Percentiles rank a stretch among this genome's conserved stretches.
Conservation (phyloP, 148 eudicot genomes). For the Talinum fruticosum region DNA sequence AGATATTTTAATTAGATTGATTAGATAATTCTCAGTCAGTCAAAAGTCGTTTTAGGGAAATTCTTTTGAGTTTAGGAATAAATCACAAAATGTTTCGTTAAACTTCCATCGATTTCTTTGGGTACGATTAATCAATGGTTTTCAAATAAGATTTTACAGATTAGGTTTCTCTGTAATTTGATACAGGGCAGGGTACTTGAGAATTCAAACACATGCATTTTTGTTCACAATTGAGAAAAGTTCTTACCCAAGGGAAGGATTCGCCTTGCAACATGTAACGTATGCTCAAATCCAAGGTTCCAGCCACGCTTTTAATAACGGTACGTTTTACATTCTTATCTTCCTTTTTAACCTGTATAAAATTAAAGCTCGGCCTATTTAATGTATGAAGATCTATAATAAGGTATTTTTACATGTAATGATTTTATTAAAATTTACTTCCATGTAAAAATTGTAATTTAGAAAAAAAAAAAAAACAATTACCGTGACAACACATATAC, state of each 20-base stretch:
- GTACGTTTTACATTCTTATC: constrained; percentile 39
- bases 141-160: too few relatives aligned
- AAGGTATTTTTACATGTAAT: too few relatives aligned
- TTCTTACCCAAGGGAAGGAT: constrained; percentile 81
- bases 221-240: too few relatives aligned
- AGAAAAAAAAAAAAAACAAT: background rate
- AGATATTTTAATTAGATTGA: background rate
- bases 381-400: background rate
- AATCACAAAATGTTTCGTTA: too few relatives aligned
- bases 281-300: constrained; percentile 75
- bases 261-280: constrained; percentile 55
- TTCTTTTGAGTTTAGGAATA: too few relatives aligned
- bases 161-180: too few relatives aligned
- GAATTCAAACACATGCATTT: too few relatives aligned
- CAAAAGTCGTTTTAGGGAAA: too few relatives aligned
- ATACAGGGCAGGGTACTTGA: too few relatives aligned
- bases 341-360: constrained; percentile 60
- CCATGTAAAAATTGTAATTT: too few relatives aligned
- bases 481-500: constrained; percentile 70
- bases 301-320: constrained; percentile 65
- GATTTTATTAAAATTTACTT: background rate
- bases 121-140: too few relatives aligned
- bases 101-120: too few relatives aligned
- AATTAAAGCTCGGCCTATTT: background rate
- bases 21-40: background rate